phyloP scores from a whole-genome alignment of 805 yeast species.

The Candida khao-thaluensis region DNA sequence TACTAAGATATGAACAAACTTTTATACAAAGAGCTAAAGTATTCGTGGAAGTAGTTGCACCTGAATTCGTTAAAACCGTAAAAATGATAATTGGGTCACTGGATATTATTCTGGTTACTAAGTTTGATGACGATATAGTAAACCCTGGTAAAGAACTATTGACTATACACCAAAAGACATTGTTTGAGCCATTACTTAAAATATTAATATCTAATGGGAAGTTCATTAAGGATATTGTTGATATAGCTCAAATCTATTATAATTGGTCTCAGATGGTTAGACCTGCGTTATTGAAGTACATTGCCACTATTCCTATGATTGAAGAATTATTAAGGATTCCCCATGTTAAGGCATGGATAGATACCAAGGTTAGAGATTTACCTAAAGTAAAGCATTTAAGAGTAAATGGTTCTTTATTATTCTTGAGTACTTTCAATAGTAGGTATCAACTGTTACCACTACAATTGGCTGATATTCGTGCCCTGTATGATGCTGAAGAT shows the following conservation, averaged over 20 bases:
- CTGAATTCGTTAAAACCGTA: conserved; percentile 36
- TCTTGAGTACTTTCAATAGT: conserved; percentile 44
- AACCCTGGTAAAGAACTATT: conserved; percentile 56
- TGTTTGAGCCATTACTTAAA: conserved; percentile 57
- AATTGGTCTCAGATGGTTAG: conserved; percentile 64
- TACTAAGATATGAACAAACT: conserved; percentile 67
- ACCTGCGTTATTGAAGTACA: conserved; percentile 55
- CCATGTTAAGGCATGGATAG: conserved; percentile 57
- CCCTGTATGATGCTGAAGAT: conserved; percentile 39
- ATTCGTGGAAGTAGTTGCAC: conserved; percentile 50
- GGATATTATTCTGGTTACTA: conserved; percentile 11
- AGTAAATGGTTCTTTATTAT: conserved; percentile 39
- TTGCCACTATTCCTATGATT: conserved; percentile 58
- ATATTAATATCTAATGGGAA: conserved; percentile 64
- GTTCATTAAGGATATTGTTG: conserved; percentile 49
- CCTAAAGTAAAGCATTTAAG: conserved; percentile 47
- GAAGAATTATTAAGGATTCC: conserved; percentile 54
- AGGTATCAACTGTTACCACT: conserved; percentile 55
- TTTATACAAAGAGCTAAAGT: conserved; percentile 66
- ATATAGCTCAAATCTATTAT: conserved; percentile 58
- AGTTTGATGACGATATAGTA: conserved; percentile 58
- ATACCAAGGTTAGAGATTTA: conserved; percentile 48
- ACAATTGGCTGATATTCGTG: conserved; percentile 58
- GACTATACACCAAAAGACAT: conserved; percentile 49
- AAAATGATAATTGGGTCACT: conserved; percentile 18